Evolutionary conservation across 495 filamentous ascomycete genomes (phyloP), one percentile per base, ranked within the genome.

Genomic region (Tricharina praecox): DNA sequence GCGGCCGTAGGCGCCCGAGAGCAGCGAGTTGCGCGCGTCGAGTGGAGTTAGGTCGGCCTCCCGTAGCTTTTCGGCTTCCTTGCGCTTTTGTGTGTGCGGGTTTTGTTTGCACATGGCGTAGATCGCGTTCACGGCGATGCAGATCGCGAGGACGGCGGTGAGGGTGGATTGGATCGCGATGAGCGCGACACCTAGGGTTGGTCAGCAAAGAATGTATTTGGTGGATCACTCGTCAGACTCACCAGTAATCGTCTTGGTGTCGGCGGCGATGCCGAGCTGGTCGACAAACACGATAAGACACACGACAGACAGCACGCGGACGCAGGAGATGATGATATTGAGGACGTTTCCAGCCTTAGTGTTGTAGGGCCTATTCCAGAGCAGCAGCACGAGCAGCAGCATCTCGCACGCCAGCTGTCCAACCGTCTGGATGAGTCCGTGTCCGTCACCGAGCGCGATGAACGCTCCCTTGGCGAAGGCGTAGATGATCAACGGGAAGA

Each of bases 281-380:
- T 95, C 82, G 15, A 95, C 88, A 57, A 96, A 97, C 23, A 96
- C 70, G 55, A 97, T 63, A 54, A 96, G 85, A 63, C 88, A 93
- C 30, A 74, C 73, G 23, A 92, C 80, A 1, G 88, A 94, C 34
- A 93, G 66, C 4, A 93, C 84, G n/a, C 90, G 78, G n/a, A 94
- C 87, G 37, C 86, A 71, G 60, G 93, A 84, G 57, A 97, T 94
- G 54, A 78, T 70, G 54, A 90, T 84, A 67, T 96, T 94, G 74
- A 97, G 82, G 62, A 90, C 77, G 64, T 88, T 88, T 45, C 83
- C 78, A 5, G 82, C 80, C 60, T 78, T 82, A 43, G 79, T 75
- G 55, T 85, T 82, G 56, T 82, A 97, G 7, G 90, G 90, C 20
- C 84, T 75, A 50, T 74, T 75, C 82, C 85, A 94, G 30, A 90